Percentiles rank a stretch among this genome's conserved stretches.
Evolutionary conservation across 2,329 filamentous ascomycete species (phyloP).

Genomic region (Berkeleyomyces rouxiae): DNA sequence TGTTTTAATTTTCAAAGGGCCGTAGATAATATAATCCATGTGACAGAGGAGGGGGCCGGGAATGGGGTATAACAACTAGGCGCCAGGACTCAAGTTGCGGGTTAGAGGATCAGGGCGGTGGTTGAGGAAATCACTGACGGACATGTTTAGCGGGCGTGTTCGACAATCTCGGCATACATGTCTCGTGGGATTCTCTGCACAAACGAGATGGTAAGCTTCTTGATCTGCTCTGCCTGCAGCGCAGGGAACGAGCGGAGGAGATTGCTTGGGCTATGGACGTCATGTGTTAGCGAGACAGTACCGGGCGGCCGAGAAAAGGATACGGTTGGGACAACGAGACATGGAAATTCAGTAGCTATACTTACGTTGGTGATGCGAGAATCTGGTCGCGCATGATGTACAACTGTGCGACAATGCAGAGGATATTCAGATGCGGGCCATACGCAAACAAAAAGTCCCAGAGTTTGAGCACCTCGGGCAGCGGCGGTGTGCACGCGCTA

Average conservation of each 20-base stretch:
- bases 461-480: constrained; percentile 79
- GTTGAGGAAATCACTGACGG: background rate
- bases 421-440: constrained; percentile 80
- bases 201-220: constrained; percentile 68
- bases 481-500: constrained; percentile 84
- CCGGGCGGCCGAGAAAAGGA: background rate
- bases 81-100: too few species aligned
- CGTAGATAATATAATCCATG: too few species aligned
- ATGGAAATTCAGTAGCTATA: background rate
- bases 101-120: too few species aligned
- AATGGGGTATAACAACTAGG: too few species aligned
- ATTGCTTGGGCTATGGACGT: constrained; percentile 61
- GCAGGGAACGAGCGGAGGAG: constrained; percentile 76
- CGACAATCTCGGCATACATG: constrained; percentile 76
- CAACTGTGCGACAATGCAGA: constrained; percentile 92
- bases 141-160: constrained; percentile 52
- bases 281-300: constrained; percentile 1
- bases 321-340: too few species aligned
- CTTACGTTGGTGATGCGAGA: constrained; percentile 66
- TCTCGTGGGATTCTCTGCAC: constrained; percentile 82
- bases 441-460: constrained; percentile 99
- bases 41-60: too few species aligned
- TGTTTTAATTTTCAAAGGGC: too few species aligned
- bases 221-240: constrained; percentile 68
- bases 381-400: constrained; percentile 76